A percentile compares a stretch with the other conserved stretches of the same genome.
These are phyloP conservation scores for Parastagonospora nodorum DNA, from an alignment of 2,329 filamentous ascomycete genomes.

Conservation along the genomic window DNA sequence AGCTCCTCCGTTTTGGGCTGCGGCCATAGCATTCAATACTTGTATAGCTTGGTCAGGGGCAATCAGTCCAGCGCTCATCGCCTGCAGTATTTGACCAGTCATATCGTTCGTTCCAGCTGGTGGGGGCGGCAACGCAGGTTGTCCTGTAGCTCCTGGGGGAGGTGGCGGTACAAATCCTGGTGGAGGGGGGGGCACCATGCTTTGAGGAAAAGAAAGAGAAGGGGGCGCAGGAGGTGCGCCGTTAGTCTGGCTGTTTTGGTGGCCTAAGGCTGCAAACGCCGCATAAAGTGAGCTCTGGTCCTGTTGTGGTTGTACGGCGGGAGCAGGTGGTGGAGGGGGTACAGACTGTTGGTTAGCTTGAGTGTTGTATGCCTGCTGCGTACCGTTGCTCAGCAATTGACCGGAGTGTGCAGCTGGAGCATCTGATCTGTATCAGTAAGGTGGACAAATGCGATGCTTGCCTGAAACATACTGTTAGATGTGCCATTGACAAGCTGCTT, in stretches of 20 bases:
- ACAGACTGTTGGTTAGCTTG: constrained; percentile 36
- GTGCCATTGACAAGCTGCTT: constrained; percentile 75
- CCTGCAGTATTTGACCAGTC: constrained; percentile 40
- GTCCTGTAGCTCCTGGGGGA: constrained; percentile 24
- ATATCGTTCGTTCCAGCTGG: constrained; percentile 33
- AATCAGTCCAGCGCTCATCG: constrained; percentile 40
- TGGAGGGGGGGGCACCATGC: constrained; percentile 36
- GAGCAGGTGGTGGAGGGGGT: constrained; percentile 19
- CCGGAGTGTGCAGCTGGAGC: constrained; percentile 32
- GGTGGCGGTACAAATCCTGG: constrained; percentile 41
- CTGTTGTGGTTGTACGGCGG: constrained; percentile 25
- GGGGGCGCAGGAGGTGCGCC: constrained; percentile 26
- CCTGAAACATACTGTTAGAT: constrained; percentile 65
- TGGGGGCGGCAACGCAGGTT: constrained; percentile 29
- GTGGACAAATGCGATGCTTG: constrained; percentile 13
- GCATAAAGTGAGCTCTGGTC: constrained; percentile 41
- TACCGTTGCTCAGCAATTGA: constrained; percentile 32
- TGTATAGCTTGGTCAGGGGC: constrained; percentile 42
- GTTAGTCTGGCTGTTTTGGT: constrained; percentile 38
- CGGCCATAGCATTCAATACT: constrained; percentile 36
- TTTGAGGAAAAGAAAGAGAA: constrained; percentile 34
- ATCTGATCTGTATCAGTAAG: constrained; percentile 20
- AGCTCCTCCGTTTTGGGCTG: constrained; percentile 30
- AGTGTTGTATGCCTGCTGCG: constrained; percentile 19
- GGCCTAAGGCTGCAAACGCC: constrained; percentile 38